Percentiles rank a stretch among this genome's conserved stretches.
These are phyloP conservation scores for Fusarium newnesense DNA, from an alignment of 2,329 filamentous ascomycete genomes.

Conservation along the genomic window DNA sequence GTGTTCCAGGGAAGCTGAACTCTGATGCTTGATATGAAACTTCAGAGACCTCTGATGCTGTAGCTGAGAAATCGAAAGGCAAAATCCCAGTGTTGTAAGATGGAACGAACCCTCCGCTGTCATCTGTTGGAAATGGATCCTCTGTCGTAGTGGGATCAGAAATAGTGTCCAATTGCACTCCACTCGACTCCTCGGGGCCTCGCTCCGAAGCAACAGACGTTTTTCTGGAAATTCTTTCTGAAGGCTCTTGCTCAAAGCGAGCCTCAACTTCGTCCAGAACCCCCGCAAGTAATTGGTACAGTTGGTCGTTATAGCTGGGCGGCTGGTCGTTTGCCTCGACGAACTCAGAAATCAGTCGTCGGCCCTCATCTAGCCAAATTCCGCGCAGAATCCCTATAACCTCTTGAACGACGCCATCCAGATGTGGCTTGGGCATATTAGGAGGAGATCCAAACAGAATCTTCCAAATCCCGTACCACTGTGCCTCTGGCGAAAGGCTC, in stretches of 20 bases:
- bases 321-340: accelerated
- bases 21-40: too few relatives aligned
- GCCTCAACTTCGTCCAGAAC: not conserved
- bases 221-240: accelerated
- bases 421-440: not conserved
- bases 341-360: accelerated
- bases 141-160: too few relatives aligned
- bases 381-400: not conserved
- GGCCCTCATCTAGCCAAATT: not conserved
- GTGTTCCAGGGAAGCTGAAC: too few relatives aligned
- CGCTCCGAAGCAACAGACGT: accelerated
- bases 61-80: too few relatives aligned
- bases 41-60: too few relatives aligned
- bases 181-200: not conserved
- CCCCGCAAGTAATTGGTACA: not conserved
- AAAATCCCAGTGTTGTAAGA: not conserved
- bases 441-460: not conserved
- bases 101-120: too few relatives aligned
- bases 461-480: not conserved
- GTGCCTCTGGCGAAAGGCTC: accelerated
- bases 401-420: not conserved
- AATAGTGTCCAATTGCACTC: not conserved
- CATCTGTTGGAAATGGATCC: too few relatives aligned
- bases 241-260: not conserved
- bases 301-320: not conserved